Evolutionary conservation across 164 flowering plant species (phyloP).

Genomic region (Piper longum): DNA sequence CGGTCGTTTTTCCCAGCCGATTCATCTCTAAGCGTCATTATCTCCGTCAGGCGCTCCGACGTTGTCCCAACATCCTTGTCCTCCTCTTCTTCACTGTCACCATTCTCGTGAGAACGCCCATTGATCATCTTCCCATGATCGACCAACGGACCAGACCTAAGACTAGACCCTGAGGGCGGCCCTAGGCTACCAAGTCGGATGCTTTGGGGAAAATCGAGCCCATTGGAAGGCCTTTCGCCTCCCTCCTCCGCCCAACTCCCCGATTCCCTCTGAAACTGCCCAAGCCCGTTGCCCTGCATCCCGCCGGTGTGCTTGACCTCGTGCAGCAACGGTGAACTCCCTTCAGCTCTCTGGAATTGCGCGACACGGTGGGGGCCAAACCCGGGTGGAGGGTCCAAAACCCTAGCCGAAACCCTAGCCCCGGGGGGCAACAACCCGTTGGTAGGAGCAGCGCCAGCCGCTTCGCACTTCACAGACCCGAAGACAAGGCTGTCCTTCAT

Average conservation of each 20-base stretch:
- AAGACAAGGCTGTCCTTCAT: slow-evolving; percentile 24
- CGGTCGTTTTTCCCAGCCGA: slow-evolving; percentile 19
- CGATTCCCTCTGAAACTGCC: slow-evolving; percentile 25
- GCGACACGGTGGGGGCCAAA: background rate
- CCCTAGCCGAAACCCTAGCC: background rate
- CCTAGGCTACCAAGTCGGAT: slow-evolving; percentile 57
- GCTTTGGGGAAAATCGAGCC: slow-evolving; percentile 11
- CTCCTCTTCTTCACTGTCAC: slow-evolving; percentile 2
- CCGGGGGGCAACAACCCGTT: slow-evolving; percentile 1
- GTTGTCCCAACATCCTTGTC: slow-evolving; percentile 22
- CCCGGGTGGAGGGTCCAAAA: background rate
- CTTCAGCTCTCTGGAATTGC: background rate
- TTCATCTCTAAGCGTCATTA: slow-evolving; percentile 34
- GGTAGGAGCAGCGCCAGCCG: slow-evolving; percentile 2
- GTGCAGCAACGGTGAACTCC: background rate
- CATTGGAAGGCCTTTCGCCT: slow-evolving; percentile 7
- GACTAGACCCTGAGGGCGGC: slow-evolving; percentile 36
- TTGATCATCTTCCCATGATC: slow-evolving; percentile 16
- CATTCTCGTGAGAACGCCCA: slow-evolving; percentile 28
- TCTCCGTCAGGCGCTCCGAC: slow-evolving; percentile 30
- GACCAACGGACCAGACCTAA: slow-evolving; percentile 34
- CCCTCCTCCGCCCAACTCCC: slow-evolving; percentile 20
- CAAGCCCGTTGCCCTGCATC: slow-evolving; percentile 16
- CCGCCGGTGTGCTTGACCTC: background rate
- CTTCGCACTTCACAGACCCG: slow-evolving; percentile 35